A percentile compares a stretch with the other conserved stretches of the same genome.
These are phyloP conservation scores for Przewalskia tangutica DNA, from an alignment of 257 asterid species.

Conservation along the genomic window DNA sequence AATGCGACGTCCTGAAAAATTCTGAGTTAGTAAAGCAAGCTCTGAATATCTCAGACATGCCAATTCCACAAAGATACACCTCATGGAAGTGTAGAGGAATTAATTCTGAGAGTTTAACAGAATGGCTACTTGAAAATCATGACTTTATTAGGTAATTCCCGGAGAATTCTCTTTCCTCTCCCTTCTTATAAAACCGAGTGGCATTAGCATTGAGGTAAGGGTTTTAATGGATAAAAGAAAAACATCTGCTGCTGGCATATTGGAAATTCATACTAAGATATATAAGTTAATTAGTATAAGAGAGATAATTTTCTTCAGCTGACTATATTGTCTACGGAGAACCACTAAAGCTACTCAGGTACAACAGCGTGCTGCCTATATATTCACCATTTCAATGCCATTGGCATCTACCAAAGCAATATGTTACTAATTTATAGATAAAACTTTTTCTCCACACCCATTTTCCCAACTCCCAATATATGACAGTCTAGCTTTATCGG, in stretches of 20 bases:
- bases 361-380: not conserved
- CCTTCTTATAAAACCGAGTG: not conserved
- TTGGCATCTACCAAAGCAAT: not conserved
- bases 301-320: not conserved
- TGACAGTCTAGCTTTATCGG: not conserved
- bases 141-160: not conserved
- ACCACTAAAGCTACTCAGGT: not conserved
- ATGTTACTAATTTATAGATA: not conserved
- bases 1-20: not conserved
- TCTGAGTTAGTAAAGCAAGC: not conserved
- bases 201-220: not conserved
- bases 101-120: not conserved
- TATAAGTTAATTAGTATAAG: not conserved
- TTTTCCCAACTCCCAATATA: not conserved
- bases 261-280: not conserved
- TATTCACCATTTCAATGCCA: not conserved
- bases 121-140: not conserved
- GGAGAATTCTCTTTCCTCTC: not conserved
- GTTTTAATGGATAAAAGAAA: not conserved
- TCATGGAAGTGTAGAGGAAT: not conserved
- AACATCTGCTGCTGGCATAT: not conserved
- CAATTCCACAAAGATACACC: not conserved
- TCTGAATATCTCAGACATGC: not conserved
- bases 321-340: not conserved
- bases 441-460: not conserved